Evolutionary conservation across 495 filamentous ascomycete species (phyloP).

Genomic region (Barbatosphaeria neglecta): DNA sequence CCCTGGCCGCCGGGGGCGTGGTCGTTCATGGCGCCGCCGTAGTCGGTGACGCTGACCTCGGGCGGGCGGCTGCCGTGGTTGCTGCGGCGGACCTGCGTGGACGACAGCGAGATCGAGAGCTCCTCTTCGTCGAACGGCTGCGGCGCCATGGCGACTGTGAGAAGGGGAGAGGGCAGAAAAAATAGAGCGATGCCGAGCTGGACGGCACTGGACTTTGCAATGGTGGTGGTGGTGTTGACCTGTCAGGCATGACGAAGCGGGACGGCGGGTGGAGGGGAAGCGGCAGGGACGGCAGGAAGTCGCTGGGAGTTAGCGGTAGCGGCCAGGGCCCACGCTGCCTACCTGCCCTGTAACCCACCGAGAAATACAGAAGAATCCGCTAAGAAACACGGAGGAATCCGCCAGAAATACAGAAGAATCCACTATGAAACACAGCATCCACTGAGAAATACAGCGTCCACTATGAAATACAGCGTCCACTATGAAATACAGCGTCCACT

Average conservation of each 20-base stretch:
- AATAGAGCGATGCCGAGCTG: too few species aligned
- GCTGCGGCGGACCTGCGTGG: conserved; percentile 48
- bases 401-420: too few species aligned
- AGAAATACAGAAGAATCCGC: too few species aligned
- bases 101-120: conserved; percentile 73
- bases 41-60: conserved; percentile 1
- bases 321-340: too few species aligned
- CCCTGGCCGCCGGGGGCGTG: conserved; percentile 21
- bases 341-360: too few species aligned
- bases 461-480: too few species aligned
- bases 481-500: too few species aligned
- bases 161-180: background rate
- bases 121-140: conserved; percentile 71
- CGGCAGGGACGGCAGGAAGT: background rate
- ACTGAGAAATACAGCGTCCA: too few species aligned
- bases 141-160: conserved; percentile 35
- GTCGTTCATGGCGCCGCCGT: conserved; percentile 7
- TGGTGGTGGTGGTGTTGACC: background rate
- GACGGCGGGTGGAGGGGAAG: background rate
- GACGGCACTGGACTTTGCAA: too few species aligned
- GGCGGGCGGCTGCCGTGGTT: conserved; percentile 10
- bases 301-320: conserved; percentile 7
- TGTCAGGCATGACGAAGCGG: background rate
- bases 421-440: too few species aligned
- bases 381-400: too few species aligned